phyloP scores from a whole-genome alignment of 257 asterid genomes.

The Petunia secreta region DNA sequence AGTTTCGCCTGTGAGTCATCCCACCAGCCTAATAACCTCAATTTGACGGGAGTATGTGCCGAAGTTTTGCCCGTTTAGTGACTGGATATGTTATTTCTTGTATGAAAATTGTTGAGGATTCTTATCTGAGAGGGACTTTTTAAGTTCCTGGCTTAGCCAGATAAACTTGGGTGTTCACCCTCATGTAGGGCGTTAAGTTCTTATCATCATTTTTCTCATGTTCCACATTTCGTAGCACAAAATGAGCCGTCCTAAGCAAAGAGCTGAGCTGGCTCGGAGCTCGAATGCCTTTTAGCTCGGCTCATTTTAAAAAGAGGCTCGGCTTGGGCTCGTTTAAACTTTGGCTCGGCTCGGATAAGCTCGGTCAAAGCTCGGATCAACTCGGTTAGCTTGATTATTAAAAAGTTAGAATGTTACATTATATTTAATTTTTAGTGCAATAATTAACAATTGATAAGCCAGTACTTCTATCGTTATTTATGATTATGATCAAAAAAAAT shows the following conservation, averaged over 20 bases:
- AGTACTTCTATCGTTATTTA: too few relatives aligned
- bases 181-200: not conserved
- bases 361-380: too few relatives aligned
- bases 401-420: too few relatives aligned
- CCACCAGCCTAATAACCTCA: not conserved
- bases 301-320: too few relatives aligned
- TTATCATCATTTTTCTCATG: not conserved
- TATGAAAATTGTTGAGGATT: not conserved
- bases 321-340: too few relatives aligned
- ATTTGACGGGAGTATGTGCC: not conserved
- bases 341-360: too few relatives aligned
- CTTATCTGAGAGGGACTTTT: not conserved
- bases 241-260: not conserved
- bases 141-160: not conserved
- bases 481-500: too few relatives aligned
- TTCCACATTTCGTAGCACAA: not conserved
- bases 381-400: too few relatives aligned
- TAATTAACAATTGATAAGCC: too few relatives aligned
- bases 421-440: too few relatives aligned
- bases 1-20: not conserved
- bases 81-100: not conserved
- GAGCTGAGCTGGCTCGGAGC: not conserved
- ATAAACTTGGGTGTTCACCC: not conserved
- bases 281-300: too few relatives aligned
- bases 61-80: not conserved